phyloP scores from a whole-genome alignment of 352 stramenopile genomes.

The Pilasporangium apinafurcum region DNA sequence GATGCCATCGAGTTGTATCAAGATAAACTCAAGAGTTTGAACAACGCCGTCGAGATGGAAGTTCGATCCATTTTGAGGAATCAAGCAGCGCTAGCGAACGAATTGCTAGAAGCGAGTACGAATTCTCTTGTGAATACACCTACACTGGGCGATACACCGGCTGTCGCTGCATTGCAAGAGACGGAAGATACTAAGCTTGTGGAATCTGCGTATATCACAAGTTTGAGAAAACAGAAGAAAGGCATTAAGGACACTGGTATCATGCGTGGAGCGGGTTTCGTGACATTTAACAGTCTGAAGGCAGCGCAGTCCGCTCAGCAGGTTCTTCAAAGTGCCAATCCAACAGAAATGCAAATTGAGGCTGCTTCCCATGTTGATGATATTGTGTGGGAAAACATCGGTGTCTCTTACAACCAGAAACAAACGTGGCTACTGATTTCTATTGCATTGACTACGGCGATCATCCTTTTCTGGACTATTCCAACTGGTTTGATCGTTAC shows the following conservation, averaged over 20 bases:
- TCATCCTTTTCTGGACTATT: slow-evolving; percentile 84
- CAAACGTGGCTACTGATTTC: slow-evolving; percentile 68
- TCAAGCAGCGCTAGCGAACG: slow-evolving; percentile 45
- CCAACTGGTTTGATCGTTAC: slow-evolving; percentile 73
- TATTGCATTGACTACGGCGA: slow-evolving; percentile 39
- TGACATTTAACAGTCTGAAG: slow-evolving; percentile 76
- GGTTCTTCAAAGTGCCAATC: slow-evolving; percentile 67
- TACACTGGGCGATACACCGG: slow-evolving; percentile 1
- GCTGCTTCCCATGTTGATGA: slow-evolving; percentile 54
- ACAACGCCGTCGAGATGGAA: slow-evolving; percentile 74
- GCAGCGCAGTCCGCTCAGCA: slow-evolving; percentile 71
- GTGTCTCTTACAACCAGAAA: slow-evolving; percentile 68
- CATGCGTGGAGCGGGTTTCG: slow-evolving; percentile 71
- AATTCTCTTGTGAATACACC: slow-evolving; percentile 9
- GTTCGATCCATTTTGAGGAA: slow-evolving; percentile 58
- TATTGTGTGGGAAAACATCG: slow-evolving; percentile 78
- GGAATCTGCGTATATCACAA: slow-evolving; percentile 60
- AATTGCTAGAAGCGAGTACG: slow-evolving; percentile 47
- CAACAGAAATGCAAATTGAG: slow-evolving; percentile 67
- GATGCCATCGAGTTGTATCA: slow-evolving; percentile 74
- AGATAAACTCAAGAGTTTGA: slow-evolving; percentile 59
- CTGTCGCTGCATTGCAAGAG: slow-evolving; percentile 21
- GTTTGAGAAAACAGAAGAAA: slow-evolving; percentile 31
- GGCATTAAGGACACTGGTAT: slow-evolving; percentile 32
- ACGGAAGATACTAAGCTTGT: slow-evolving; percentile 26